Evolutionary conservation across 345 rosid species (phyloP).

Genomic region (Populus davidiana): DNA sequence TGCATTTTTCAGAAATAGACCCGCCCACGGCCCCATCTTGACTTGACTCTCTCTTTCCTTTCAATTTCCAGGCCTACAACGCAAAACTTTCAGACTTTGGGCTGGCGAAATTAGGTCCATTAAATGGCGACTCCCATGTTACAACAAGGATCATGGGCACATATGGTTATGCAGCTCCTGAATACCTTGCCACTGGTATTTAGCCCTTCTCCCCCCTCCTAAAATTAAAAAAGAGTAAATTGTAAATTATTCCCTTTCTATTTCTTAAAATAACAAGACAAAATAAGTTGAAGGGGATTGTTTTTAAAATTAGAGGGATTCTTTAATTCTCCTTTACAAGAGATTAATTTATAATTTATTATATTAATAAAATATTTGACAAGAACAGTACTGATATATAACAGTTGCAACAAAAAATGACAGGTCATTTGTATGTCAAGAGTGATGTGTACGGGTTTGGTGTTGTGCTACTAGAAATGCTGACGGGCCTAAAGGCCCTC

Average conservation of each 20-base stretch:
- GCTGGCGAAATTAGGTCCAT: conserved; percentile 69
- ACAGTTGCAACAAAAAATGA: background rate
- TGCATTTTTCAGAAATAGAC: background rate
- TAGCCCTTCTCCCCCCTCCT: background rate
- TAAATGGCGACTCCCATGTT: conserved; percentile 61
- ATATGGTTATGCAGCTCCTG: conserved; percentile 85
- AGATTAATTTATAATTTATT: too few species aligned
- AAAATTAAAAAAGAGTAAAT: too few species aligned
- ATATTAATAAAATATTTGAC: background rate
- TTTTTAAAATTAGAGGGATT: too few species aligned
- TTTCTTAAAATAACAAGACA: too few species aligned
- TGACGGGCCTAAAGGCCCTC: conserved; percentile 63
- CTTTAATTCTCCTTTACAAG: too few species aligned
- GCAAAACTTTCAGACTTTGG: conserved; percentile 91
- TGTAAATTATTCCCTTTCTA: too few species aligned
- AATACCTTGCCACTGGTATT: conserved; percentile 72
- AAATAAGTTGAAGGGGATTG: too few species aligned
- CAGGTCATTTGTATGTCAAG: conserved; percentile 76
- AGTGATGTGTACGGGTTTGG: conserved; percentile 93
- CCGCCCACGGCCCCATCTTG: background rate
- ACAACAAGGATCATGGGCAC: conserved; percentile 78
- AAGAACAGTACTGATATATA: background rate
- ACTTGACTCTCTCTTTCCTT: background rate
- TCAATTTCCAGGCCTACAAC: conserved; percentile 45
- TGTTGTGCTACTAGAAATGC: conserved; percentile 65